Conservation (phyloP, 768 basidiomycete species). For the Gymnopilus dilepis region DNA sequence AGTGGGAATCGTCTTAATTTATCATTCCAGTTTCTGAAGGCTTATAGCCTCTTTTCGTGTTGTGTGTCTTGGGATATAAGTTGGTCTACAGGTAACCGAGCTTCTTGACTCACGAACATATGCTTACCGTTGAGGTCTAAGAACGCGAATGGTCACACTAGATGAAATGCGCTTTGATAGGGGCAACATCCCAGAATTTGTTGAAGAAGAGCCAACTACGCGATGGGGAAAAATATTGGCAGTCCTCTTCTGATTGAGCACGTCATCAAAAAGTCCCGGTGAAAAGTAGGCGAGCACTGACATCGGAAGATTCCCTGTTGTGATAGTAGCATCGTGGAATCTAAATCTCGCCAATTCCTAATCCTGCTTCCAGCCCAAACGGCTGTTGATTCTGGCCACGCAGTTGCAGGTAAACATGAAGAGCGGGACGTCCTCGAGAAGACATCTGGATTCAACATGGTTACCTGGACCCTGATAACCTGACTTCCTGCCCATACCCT, state of each 20-base stretch:
- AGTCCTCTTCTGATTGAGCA: constrained; percentile 16
- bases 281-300: neutral
- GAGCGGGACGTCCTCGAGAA: neutral
- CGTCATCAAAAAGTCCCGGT: neutral
- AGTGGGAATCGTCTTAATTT: neutral
- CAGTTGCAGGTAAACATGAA: neutral
- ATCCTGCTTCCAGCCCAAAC: too few species aligned
- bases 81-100: constrained; percentile 18
- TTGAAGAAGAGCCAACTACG: constrained; percentile 18
- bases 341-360: too few species aligned
- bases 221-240: constrained; percentile 22
- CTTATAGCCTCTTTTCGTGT: constrained; percentile 19
- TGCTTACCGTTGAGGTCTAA: neutral
- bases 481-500: too few species aligned
- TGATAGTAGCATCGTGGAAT: too few species aligned
- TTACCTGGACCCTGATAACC: neutral
- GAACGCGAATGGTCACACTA: constrained; percentile 17
- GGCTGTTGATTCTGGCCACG: neutral
- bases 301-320: too few species aligned
- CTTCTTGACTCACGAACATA: neutral
- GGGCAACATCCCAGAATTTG: constrained; percentile 19
- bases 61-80: constrained; percentile 22
- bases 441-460: neutral
- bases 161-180: constrained; percentile 21
- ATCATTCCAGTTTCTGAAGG: neutral